phyloP scores from a whole-genome alignment of 345 rosid genomes.

The Erucastrum elatum region DNA sequence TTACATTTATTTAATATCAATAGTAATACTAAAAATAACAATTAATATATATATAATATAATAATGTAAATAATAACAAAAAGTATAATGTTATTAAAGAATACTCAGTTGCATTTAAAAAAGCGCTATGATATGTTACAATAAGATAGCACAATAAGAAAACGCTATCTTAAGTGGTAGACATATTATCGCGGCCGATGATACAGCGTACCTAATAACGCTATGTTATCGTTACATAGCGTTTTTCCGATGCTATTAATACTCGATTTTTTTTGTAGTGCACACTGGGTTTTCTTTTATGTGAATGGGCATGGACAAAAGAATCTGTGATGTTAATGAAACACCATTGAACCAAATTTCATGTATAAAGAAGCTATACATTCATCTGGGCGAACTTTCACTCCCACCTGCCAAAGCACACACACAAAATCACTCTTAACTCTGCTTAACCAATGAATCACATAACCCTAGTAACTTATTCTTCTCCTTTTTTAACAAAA shows the following conservation, averaged over 20 bases:
- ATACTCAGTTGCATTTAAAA: too few relatives aligned
- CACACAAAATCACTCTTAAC: background rate
- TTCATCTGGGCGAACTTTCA: slow-evolving; percentile 53
- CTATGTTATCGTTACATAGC: background rate
- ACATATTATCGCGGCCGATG: background rate
- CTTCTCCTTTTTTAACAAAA: background rate
- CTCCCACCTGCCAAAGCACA: background rate
- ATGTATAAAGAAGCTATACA: slow-evolving; percentile 43
- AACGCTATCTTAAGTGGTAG: background rate
- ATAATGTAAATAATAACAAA: background rate
- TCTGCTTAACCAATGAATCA: background rate
- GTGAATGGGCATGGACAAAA: background rate
- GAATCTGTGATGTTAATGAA: background rate
- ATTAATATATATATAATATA: too few relatives aligned
- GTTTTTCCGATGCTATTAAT: too few relatives aligned
- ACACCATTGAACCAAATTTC: background rate
- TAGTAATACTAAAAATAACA: background rate
- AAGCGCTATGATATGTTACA: background rate
- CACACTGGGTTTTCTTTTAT: background rate
- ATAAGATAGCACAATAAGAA: background rate
- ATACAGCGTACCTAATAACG: background rate
- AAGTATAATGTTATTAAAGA: background rate
- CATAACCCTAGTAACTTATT: background rate
- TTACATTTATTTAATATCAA: background rate
- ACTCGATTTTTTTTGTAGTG: background rate